Conservation (phyloP, 177 flowering plant genomes). For the Telopea speciosissima region DNA sequence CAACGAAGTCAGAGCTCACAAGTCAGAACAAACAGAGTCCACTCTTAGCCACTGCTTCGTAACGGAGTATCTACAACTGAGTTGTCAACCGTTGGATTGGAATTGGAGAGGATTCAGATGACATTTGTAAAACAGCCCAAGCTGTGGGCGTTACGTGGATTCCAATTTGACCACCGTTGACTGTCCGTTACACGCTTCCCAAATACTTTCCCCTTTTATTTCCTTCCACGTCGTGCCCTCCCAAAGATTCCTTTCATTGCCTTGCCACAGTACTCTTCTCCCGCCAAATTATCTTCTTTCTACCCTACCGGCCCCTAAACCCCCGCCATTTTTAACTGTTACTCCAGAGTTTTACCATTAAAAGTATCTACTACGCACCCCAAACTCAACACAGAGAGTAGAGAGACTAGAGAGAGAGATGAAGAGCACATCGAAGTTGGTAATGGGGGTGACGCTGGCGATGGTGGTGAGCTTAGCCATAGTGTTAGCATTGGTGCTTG, state of each 20-base stretch:
- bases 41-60: no score
- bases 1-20: no score
- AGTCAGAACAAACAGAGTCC: no score
- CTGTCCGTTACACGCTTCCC: background rate
- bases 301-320: conserved; percentile 6
- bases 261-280: conserved; percentile 21
- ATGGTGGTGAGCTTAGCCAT: conserved; percentile 55
- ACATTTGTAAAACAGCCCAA: background rate
- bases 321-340: conserved; percentile 4
- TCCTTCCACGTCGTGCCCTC: background rate
- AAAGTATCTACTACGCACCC: no score
- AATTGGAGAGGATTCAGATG: background rate
- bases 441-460: conserved; percentile 66
- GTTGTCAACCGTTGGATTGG: background rate
- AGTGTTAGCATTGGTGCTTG: conserved; percentile 50
- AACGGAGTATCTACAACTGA: no score
- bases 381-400: no score
- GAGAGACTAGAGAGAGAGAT: conserved; percentile 25
- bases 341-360: background rate
- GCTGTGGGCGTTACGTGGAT: background rate
- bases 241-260: conserved; percentile 16
- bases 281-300: conserved; percentile 35
- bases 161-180: background rate
- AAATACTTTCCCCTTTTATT: background rate
- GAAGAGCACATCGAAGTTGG: conserved; percentile 58